Evolutionary conservation across 2,329 filamentous ascomycete genomes (phyloP), one percentile per base, ranked within the genome.

Genomic region (Neonectria faginata): DNA sequence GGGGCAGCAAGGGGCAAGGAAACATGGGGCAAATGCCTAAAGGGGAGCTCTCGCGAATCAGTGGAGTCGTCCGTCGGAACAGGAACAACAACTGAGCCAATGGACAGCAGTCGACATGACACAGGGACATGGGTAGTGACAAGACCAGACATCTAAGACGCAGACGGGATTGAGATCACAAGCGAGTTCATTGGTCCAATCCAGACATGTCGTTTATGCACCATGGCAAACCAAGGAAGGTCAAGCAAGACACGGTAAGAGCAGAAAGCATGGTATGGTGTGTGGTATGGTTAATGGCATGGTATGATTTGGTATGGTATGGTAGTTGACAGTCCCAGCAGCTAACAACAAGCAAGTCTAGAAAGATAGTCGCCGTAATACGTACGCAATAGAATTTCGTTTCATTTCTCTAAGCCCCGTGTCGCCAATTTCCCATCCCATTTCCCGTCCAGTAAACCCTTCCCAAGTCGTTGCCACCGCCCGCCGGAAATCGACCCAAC

Each of bases 41-140:
- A 39, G 36, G 36, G 36, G 36, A 39, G 14, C 18, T 48, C 33
- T 39, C 51, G 56, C 45, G 56, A 58, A 58, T 58, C 56, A 58
- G 56, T 42, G 56, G 56, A 58, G 56, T 42, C 33, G 18, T 14
- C 31, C 8, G 33, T 22, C 20, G 18, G n/a, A 7, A 12, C 33
- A 10, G 14, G 14, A 16, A 45, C 36, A 47, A 56, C 41, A 42
- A 29, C 41, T 29, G 27, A 45, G 20, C 31, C 48, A 31, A 20
- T 25, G n/a, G 22, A 48, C 45, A 9, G 10, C 45, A 27, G 25
- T 48, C 45, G 45, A n/a, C 8, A 48, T 48, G 45, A 27, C 22
- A 48, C 14, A 8, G 5, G 22, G 39, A 42, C 39, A 48, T n/a
- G 45, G n/a, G n/a, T 29, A 36, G 48, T 51, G 48, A 51, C 48